Conservation (phyloP, 345 rosid genomes). For the Garcia nutans region DNA sequence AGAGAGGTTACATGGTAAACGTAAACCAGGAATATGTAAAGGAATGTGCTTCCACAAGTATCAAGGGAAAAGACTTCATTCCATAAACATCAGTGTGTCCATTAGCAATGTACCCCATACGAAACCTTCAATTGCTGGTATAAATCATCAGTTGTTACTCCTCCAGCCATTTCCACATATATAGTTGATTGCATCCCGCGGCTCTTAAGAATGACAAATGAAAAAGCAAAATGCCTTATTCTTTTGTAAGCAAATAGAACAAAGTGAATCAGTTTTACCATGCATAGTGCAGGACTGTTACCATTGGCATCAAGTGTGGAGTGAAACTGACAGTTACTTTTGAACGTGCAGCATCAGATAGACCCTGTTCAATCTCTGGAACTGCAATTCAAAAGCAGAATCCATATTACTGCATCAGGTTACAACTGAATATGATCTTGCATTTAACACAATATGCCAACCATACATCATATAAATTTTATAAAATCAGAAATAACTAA, state of each 20-base stretch:
- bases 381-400: slow-evolving; percentile 46
- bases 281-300: slow-evolving; percentile 21
- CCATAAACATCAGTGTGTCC: not conserved
- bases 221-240: slow-evolving; percentile 12
- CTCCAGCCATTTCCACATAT: slow-evolving; percentile 76
- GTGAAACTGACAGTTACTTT: slow-evolving; percentile 90
- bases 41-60: not conserved
- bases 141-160: slow-evolving; percentile 59
- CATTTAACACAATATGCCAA: not conserved
- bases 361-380: slow-evolving; percentile 98
- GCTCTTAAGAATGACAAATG: slow-evolving; percentile 41
- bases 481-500: not conserved
- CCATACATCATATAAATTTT: not conserved
- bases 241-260: slow-evolving; percentile 10
- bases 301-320: slow-evolving; percentile 99
- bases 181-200: slow-evolving; percentile 99
- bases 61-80: not conserved
- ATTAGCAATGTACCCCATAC: slow-evolving; percentile 53
- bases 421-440: not conserved
- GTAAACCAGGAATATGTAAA: not conserved
- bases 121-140: slow-evolving; percentile 49
- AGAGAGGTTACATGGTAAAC: not conserved
- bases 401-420: slow-evolving; percentile 4
- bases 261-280: slow-evolving; percentile 10
- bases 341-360: slow-evolving; percentile 65